Evolutionary conservation across 306 rosid genomes (phyloP), one percentile per base, ranked within the genome.

Genomic region (Sesbania bispinosa): DNA sequence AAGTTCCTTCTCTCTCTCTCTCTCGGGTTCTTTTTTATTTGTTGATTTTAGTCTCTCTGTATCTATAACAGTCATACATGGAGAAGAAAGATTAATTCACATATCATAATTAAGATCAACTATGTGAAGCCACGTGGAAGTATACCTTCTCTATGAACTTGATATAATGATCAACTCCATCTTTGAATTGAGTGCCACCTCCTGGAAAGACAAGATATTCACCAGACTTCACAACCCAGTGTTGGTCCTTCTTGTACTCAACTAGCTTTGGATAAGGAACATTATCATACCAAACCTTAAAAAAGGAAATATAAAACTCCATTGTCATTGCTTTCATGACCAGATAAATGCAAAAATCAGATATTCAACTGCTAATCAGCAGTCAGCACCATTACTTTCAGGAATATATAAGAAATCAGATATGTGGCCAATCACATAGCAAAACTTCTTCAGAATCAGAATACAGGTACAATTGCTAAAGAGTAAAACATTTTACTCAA

Each of bases 181-280:
- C 91, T 86, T 94, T 94, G 80, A 94, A 94, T 82, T 94, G 99
- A 71, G 99, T 94, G 41, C 97, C 99, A 32, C 99, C 97, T 13
- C 99, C 97, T 5, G 97, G 97, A 78, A 94, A 94, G 75, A 79
- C 83, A 26, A 94, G 81, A 79, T 91, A 85, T 48, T 91, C 84
- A 0, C 89, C 96, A 1, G 90, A 86, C 69, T 88, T 89, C 15
- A 81, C 85, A 13, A 94, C 96, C 99, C 99, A 94, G 57, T 86
- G 83, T 41, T 94, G 97, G 54, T 86, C 95, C 84, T 89, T 94
- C 90, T 94, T 94, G 93, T 94, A 94, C 77, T 91, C 96, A 32
- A 91, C 97, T 13, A 94, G 89, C 89, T 94, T 94, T 10, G 93
- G 81, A 63, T 91, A 84, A 68, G 99, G 99, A n/a, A 84, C 96